phyloP scores from a whole-genome alignment of 148 eudicot genomes.

The Heliamphora exappendiculata region DNA sequence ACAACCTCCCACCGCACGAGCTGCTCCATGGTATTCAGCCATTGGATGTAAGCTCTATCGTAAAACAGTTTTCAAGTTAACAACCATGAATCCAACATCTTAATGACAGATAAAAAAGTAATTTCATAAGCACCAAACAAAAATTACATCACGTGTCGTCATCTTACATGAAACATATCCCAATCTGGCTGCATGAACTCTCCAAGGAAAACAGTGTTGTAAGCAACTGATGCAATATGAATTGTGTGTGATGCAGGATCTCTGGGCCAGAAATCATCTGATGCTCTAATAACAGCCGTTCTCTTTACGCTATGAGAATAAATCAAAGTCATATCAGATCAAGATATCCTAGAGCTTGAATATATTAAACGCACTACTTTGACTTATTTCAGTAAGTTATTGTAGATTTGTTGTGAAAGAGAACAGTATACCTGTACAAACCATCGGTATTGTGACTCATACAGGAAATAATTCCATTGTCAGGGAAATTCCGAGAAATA shows the following conservation, averaged over 20 bases:
- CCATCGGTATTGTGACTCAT: conserved; percentile 90
- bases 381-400: background rate
- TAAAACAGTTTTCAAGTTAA: background rate
- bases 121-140: background rate
- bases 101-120: background rate
- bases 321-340: background rate
- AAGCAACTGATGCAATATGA: conserved; percentile 88
- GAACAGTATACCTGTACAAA: conserved; percentile 58
- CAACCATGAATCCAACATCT: background rate
- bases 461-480: conserved; percentile 77
- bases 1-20: conserved; percentile 91
- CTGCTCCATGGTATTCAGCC: conserved; percentile 95
- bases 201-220: conserved; percentile 75
- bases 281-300: conserved; percentile 75
- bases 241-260: conserved; percentile 94
- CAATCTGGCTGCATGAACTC: conserved; percentile 96
- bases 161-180: conserved; percentile 95
- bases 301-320: conserved; percentile 45
- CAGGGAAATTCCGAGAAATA: conserved; percentile 63
- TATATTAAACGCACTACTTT: background rate
- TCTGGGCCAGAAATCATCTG: conserved; percentile 86
- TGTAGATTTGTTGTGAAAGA: background rate
- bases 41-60: conserved; percentile 79
- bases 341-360: background rate
- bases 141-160: background rate